phyloP scores from a whole-genome alignment of 805 yeast genomes.

The Nakazawaea wyomingensis region DNA sequence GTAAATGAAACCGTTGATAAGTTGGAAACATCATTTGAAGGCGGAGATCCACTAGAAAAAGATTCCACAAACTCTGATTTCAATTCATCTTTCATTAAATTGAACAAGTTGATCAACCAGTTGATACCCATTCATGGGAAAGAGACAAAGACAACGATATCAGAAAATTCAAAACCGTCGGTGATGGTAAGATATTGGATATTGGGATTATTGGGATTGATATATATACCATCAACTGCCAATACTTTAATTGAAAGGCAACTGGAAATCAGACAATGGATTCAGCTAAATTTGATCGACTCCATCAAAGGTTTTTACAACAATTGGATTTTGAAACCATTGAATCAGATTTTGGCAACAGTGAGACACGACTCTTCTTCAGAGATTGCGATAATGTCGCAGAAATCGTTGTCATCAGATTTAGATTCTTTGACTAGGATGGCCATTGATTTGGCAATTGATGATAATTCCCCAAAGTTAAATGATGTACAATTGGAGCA shows the following conservation, averaged over 20 bases:
- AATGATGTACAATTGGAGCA: slow-evolving; percentile 17
- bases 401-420: slow-evolving; percentile 74
- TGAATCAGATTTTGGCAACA: slow-evolving; percentile 65
- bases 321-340: slow-evolving; percentile 83
- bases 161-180: slow-evolving; percentile 32
- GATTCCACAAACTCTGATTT: slow-evolving; percentile 3
- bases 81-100: slow-evolving; percentile 5
- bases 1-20: slow-evolving; percentile 8
- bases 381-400: slow-evolving; percentile 71
- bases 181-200: slow-evolving; percentile 55
- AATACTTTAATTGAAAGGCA: slow-evolving; percentile 44
- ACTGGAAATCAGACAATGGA: slow-evolving; percentile 49
- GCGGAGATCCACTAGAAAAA: slow-evolving; percentile 1
- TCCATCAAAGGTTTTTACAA: slow-evolving; percentile 61
- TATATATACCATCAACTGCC: slow-evolving; percentile 52
- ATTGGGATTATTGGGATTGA: slow-evolving; percentile 29
- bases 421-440: slow-evolving; percentile 77
- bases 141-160: slow-evolving; percentile 4
- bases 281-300: slow-evolving; percentile 53
- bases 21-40: slow-evolving; percentile 5
- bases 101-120: slow-evolving; percentile 5
- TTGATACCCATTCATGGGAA: slow-evolving; percentile 3
- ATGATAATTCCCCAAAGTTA: background rate
- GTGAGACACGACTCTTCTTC: slow-evolving; percentile 79
- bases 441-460: slow-evolving; percentile 64